phyloP scores from a whole-genome alignment of 2,329 filamentous ascomycete species.

The Colletotrichum sp. region DNA sequence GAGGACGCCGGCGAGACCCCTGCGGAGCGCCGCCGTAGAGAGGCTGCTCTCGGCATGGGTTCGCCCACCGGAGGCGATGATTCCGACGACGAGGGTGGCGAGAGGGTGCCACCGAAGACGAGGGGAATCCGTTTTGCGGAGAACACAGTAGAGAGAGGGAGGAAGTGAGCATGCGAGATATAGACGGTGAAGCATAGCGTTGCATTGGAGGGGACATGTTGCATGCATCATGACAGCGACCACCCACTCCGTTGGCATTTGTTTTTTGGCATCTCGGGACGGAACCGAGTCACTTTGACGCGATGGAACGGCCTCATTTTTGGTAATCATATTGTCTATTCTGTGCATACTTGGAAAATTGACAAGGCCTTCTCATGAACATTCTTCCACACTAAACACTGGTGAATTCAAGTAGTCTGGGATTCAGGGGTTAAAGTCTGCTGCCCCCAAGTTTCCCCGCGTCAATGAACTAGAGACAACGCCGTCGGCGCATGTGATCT shows the following conservation, averaged over 20 bases:
- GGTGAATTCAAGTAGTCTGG: not conserved
- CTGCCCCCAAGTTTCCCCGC: not conserved
- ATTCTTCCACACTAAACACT: not conserved
- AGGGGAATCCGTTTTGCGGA: conserved; percentile 69
- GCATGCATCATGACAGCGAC: conserved; percentile 16
- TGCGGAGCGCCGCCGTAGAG: conserved; percentile 73
- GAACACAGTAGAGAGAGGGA: conserved; percentile 26
- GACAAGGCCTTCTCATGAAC: not conserved
- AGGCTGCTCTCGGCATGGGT: conserved; percentile 72
- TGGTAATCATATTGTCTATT: conserved; percentile 18
- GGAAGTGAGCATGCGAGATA: conserved; percentile 10
- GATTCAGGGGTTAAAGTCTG: fast-evolving
- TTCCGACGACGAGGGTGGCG: conserved; percentile 63
- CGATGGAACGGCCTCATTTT: conserved; percentile 8
- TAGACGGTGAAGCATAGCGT: conserved; percentile 15
- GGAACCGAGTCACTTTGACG: not conserved
- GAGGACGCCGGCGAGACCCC: conserved; percentile 68
- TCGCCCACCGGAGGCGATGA: conserved; percentile 43
- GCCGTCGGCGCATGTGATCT: not conserved
- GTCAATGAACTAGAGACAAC: not conserved
- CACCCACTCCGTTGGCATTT: not conserved
- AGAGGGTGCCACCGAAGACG: conserved; percentile 53
- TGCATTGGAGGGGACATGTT: conserved; percentile 1
- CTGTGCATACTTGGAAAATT: not conserved
- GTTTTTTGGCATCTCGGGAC: not conserved